A percentile compares a stretch with the other conserved stretches of the same genome.
Evolutionary conservation across 352 stramenopile genomes (phyloP).

Genomic region (Phytophthora vignae): DNA sequence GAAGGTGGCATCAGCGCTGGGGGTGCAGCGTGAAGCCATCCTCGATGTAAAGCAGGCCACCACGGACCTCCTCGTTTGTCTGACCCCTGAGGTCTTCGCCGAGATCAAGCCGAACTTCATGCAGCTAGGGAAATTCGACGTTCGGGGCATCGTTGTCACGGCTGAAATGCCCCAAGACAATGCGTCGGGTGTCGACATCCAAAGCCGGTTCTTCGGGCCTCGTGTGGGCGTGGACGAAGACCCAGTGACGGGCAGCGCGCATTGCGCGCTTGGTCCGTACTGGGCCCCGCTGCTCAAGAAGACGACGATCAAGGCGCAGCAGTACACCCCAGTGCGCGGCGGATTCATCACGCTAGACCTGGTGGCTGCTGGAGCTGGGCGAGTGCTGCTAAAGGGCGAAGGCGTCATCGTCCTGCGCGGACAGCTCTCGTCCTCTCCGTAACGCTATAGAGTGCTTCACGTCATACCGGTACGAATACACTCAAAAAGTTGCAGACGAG

Average conservation of each 20-base stretch:
- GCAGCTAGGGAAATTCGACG: slow-evolving; percentile 21
- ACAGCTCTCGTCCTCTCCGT: slow-evolving; percentile 12
- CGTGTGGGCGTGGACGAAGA: slow-evolving; percentile 92
- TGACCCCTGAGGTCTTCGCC: slow-evolving; percentile 31
- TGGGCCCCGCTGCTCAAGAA: slow-evolving; percentile 69
- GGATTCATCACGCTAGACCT: slow-evolving; percentile 56
- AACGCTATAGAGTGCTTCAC: background rate
- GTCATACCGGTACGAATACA: background rate
- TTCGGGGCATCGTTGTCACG: slow-evolving; percentile 25
- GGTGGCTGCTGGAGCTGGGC: slow-evolving; percentile 28
- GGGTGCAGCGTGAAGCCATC: slow-evolving; percentile 20
- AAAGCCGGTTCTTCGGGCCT: slow-evolving; percentile 91
- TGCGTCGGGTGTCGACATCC: slow-evolving; percentile 46
- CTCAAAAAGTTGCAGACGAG: no score
- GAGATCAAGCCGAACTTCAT: slow-evolving; percentile 31
- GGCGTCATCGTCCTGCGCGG: slow-evolving; percentile 33
- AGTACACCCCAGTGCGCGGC: slow-evolving; percentile 52
- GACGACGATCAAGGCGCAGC: slow-evolving; percentile 49
- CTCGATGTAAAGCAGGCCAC: slow-evolving; percentile 35
- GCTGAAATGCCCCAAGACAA: slow-evolving; percentile 24
- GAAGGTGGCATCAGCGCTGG: slow-evolving; percentile 25
- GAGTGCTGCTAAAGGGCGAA: slow-evolving; percentile 63
- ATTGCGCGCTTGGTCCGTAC: slow-evolving; percentile 90
- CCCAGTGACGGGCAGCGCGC: slow-evolving; percentile 93
- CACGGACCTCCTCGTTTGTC: slow-evolving; percentile 38